phyloP scores from a whole-genome alignment of 2,329 filamentous ascomycete genomes.

The Ophiostoma ips region DNA sequence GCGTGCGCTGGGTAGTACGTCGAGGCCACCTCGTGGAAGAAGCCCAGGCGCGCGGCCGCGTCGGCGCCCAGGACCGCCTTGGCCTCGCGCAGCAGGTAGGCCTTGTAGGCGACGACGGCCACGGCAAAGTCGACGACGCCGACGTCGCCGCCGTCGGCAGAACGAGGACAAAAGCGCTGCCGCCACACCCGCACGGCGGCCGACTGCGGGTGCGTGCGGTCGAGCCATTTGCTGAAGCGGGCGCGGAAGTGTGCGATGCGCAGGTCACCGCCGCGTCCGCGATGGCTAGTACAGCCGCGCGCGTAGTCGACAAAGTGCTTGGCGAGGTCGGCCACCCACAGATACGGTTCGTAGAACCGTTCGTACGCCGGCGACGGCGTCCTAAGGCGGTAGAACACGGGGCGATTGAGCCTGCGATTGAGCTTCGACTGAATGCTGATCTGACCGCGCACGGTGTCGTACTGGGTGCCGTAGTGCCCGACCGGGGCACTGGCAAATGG shows the following conservation, averaged over 20 bases:
- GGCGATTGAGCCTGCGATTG: constrained; percentile 25
- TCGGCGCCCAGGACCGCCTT: constrained; percentile 28
- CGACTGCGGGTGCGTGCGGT: constrained; percentile 27
- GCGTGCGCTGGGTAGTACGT: not conserved
- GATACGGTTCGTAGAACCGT: constrained; percentile 47
- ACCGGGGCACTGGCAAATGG: constrained; percentile 47
- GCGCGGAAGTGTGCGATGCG: constrained; percentile 43
- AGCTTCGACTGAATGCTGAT: constrained; percentile 50
- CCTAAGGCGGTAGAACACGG: constrained; percentile 50
- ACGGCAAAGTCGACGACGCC: constrained; percentile 46
- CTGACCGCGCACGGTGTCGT: constrained; percentile 33
- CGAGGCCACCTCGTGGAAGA: constrained; percentile 38
- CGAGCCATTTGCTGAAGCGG: constrained; percentile 45
- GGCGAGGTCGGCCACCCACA: constrained; percentile 56
- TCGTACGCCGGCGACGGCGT: constrained; percentile 45
- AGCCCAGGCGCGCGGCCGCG: constrained; percentile 21
- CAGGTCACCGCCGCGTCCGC: constrained; percentile 18
- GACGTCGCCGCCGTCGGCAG: constrained; percentile 12
- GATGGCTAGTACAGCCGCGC: no score
- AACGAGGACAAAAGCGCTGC: constrained; percentile 25
- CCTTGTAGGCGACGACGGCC: constrained; percentile 42
- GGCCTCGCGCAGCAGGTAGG: constrained; percentile 53
- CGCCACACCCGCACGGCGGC: constrained; percentile 41
- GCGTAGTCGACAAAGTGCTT: constrained; percentile 63
- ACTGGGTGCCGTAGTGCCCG: constrained; percentile 45